Percentiles rank a stretch among this genome's conserved stretches.
Conservation (phyloP, 208 protist species). For the Borovskyia barvae region DNA sequence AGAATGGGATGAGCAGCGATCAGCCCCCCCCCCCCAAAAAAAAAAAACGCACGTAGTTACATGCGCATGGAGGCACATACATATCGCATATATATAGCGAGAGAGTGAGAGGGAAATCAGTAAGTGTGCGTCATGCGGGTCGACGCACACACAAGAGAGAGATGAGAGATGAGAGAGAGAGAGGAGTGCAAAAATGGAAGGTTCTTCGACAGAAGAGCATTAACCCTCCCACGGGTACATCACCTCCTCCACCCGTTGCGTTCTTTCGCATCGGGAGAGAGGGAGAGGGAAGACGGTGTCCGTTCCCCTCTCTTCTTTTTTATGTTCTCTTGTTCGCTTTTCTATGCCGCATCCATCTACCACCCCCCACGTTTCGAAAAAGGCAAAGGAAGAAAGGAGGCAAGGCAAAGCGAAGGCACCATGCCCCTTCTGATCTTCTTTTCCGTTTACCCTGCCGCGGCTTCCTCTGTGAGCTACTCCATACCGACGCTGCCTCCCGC, state of each 20-base stretch:
- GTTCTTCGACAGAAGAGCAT: not conserved
- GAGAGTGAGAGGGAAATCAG: not conserved
- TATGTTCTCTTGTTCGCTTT: too few relatives aligned
- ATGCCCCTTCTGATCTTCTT: too few relatives aligned
- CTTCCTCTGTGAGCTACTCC: too few relatives aligned
- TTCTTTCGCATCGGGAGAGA: too few relatives aligned
- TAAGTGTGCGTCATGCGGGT: not conserved
- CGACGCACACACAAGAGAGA: not conserved
- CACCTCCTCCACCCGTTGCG: too few relatives aligned
- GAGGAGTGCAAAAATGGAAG: not conserved
- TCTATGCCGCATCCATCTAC: too few relatives aligned
- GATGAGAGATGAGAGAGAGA: not conserved
- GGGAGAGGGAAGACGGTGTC: not conserved
- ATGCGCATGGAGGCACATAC: not conserved
- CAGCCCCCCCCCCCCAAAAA: too few relatives aligned
- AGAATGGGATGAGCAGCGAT: not conserved
- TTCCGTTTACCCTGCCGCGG: too few relatives aligned
- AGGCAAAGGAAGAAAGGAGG: not conserved
- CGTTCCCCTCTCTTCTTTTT: too few relatives aligned
- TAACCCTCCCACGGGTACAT: not conserved
- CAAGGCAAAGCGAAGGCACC: too few relatives aligned
- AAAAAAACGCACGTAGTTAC: not conserved
- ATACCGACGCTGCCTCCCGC: too few relatives aligned
- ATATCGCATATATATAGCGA: not conserved
- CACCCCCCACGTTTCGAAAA: too few relatives aligned